A percentile compares a stretch with the other conserved stretches of the same genome.
These are phyloP conservation scores for Tulasnella sp. DNA, from an alignment of 768 basidiomycete genomes.

Conservation along the genomic window DNA sequence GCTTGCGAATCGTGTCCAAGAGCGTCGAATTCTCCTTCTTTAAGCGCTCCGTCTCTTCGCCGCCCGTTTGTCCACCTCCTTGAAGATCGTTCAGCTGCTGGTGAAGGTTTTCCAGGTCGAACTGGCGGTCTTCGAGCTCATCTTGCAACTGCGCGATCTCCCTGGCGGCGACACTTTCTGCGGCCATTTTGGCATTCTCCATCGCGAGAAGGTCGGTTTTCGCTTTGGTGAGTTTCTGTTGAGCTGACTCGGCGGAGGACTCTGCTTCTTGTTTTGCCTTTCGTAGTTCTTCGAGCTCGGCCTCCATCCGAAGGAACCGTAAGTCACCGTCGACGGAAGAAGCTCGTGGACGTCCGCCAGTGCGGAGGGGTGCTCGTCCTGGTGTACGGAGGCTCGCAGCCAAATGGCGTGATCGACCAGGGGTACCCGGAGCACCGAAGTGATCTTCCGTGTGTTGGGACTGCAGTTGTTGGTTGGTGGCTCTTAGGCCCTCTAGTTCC, in stretches of 20 bases:
- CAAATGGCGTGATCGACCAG: background rate
- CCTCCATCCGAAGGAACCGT: constrained; percentile 10
- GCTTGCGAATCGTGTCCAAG: background rate
- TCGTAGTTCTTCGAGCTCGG: constrained; percentile 21
- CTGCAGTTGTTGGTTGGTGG: constrained; percentile 7
- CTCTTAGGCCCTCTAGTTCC: background rate
- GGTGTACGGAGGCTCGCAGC: background rate
- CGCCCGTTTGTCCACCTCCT: background rate
- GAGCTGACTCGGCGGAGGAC: background rate
- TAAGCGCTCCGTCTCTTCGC: background rate
- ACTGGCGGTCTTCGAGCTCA: constrained; percentile 20
- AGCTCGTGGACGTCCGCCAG: constrained; percentile 8
- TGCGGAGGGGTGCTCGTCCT: background rate
- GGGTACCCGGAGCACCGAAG: background rate
- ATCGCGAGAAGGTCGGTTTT: constrained; percentile 21
- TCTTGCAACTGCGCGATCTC: constrained; percentile 24
- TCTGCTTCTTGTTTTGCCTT: constrained; percentile 10
- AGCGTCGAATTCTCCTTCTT: background rate
- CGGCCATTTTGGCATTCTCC: constrained; percentile 29
- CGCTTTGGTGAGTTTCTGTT: constrained; percentile 14
- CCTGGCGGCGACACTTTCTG: constrained; percentile 16
- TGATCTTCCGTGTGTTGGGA: background rate
- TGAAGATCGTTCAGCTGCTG: constrained; percentile 8
- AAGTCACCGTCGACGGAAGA: constrained; percentile 7
- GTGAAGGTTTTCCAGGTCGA: constrained; percentile 16